Evolutionary conservation across 192 early-diverging fungal genomes (phyloP), one percentile per base, ranked within the genome.

Genomic region (Backusella tarrabulga): DNA sequence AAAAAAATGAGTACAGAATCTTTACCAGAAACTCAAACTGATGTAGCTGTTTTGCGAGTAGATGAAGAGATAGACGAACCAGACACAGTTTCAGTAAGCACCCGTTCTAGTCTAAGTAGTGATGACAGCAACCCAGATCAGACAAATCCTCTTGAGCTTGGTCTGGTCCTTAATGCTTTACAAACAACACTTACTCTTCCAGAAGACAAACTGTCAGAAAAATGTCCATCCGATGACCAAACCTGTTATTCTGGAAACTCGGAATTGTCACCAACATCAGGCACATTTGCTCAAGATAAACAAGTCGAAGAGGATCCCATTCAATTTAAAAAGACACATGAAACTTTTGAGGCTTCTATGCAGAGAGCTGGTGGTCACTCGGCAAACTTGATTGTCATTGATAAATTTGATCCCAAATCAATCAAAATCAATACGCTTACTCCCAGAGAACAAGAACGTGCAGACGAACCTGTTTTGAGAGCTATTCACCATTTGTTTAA

Each of bases 401-500:
- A 77, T 29, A 71, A 71, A 23, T 41, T 70, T 26, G 71, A 70
- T 70, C 35, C 68, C 36, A 70, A 81, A 50, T 54, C 41, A 21
- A 56, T 78, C 41, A 63, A 56, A 40, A 42, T 78, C 11, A 83
- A 79, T 14, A 74, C 67, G 11, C 34, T 83, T 0, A 63, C 78
- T 34, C 75, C 78, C 17, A 36, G 72, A 4, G 82, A 83, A 46
- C 82, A 83, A 29, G 82, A 83, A 71, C 60, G 34, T 1, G 19
- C 50, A 36, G 82, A 79, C 41, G 72, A 80, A 50, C 82, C 75
- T 15, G 54, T 80, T 0, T 21, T 79, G 6, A 32, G 36, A 52
- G 82, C 70, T 34, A 70, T 83, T n/a, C 69, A 75, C 5, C 72
- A 74, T 35, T 63, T 83, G n/a, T 74, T 83, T 56, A 80, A 83